phyloP scores from a whole-genome alignment of 805 yeast genomes.

The Candida xyloterini region DNA sequence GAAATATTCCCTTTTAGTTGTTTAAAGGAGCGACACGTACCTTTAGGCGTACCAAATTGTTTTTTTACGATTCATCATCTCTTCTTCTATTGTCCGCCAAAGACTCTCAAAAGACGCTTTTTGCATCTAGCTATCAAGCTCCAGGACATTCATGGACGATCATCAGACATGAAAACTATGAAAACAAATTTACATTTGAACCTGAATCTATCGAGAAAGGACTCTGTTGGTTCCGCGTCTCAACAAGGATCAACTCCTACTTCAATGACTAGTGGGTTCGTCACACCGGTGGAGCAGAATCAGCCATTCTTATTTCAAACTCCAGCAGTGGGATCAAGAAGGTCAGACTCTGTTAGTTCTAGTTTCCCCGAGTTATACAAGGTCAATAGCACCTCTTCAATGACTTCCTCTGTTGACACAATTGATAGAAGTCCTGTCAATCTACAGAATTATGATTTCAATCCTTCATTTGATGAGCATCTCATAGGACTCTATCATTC shows the following conservation, averaged over 20 bases:
- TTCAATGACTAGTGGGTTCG: conserved; percentile 11
- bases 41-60: conserved; percentile 8
- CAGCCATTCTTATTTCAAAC: conserved; percentile 23
- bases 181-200: conserved; percentile 27
- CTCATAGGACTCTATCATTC: conserved; percentile 46
- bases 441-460: conserved; percentile 28
- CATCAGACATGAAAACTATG: conserved; percentile 25
- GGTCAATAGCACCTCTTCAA: conserved; percentile 25
- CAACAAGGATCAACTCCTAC: conserved; percentile 3
- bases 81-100: conserved; percentile 10
- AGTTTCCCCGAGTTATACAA: conserved; percentile 21
- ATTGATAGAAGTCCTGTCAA: conserved; percentile 20
- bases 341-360: conserved; percentile 18
- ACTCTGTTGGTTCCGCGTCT: conserved; percentile 13
- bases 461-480: conserved; percentile 42
- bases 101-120: conserved; percentile 9
- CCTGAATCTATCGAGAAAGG: conserved; percentile 21
- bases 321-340: conserved; percentile 15
- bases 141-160: conserved; percentile 4
- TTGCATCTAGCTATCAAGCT: conserved; percentile 3
- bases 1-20: conserved; percentile 10
- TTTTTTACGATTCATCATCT: conserved; percentile 7
- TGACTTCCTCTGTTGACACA: conserved; percentile 20
- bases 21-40: conserved; percentile 12
- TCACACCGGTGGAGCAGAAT: conserved; percentile 26